Evolutionary conservation across 2,329 filamentous ascomycete species (phyloP).

Genomic region (Shiraia bambusicola): DNA sequence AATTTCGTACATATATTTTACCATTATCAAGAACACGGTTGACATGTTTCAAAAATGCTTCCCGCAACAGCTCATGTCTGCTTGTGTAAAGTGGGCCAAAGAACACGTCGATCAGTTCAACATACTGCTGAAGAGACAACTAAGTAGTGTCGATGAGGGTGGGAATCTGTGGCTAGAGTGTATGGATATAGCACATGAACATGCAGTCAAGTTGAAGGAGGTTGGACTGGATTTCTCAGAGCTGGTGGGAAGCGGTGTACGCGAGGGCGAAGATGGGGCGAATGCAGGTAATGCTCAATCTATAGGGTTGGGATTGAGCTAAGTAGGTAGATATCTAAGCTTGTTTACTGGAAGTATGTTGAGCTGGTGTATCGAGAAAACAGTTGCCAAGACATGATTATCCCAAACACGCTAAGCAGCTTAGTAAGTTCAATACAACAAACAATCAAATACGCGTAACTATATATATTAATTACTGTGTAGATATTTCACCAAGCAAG

Average conservation of each 20-base stretch:
- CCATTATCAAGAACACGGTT: slow-evolving; percentile 89
- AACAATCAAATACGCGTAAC: no score
- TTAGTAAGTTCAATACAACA: no score
- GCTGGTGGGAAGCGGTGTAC: slow-evolving; percentile 61
- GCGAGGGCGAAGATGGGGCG: slow-evolving; percentile 8
- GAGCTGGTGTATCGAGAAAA: neutral
- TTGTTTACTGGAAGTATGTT: neutral
- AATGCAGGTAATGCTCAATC: slow-evolving; percentile 1
- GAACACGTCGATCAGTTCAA: slow-evolving; percentile 92
- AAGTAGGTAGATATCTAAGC: neutral
- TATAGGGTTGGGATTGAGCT: slow-evolving; percentile 35
- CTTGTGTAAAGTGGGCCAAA: slow-evolving; percentile 98
- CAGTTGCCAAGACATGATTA: neutral
- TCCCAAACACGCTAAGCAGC: no score
- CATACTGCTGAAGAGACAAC: slow-evolving; percentile 73
- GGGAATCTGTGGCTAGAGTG: slow-evolving; percentile 79
- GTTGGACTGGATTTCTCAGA: slow-evolving; percentile 89
- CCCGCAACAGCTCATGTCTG: slow-evolving; percentile 82
- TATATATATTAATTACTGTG: no score
- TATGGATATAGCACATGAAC: slow-evolving; percentile 76
- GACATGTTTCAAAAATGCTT: slow-evolving; percentile 79
- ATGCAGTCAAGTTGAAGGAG: slow-evolving; percentile 76
- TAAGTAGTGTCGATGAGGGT: slow-evolving; percentile 80
- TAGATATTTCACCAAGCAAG: no score
- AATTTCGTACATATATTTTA: slow-evolving; percentile 93